Conservation (phyloP, 2,329 filamentous ascomycete genomes). For the Monascus ruber region DNA sequence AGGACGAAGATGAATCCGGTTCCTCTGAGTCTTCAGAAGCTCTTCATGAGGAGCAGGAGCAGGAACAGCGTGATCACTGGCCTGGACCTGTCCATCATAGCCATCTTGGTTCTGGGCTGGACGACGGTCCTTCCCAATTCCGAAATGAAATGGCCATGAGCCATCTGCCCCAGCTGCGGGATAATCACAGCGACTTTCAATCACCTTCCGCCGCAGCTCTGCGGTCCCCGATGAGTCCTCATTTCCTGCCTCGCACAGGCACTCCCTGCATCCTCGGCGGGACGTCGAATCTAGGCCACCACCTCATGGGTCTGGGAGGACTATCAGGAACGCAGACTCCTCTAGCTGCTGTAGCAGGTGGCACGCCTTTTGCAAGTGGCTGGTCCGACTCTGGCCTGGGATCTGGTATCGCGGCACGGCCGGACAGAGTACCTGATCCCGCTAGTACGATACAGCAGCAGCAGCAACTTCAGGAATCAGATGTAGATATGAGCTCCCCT, state of each 20-base stretch:
- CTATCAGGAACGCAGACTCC: conserved; percentile 39
- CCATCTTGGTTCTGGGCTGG: background rate
- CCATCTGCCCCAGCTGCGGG: conserved; percentile 15
- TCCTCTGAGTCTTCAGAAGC: conserved; percentile 27
- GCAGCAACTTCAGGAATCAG: conserved; percentile 19
- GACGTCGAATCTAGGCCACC: conserved; percentile 39
- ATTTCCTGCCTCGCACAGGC: conserved; percentile 33
- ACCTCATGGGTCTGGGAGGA: conserved; percentile 37
- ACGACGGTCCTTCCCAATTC: conserved; percentile 9
- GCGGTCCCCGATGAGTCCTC: conserved; percentile 26
- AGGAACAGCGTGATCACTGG: background rate
- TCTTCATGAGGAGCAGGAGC: background rate
- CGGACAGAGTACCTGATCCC: background rate
- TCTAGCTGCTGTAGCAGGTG: conserved; percentile 35
- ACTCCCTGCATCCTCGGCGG: conserved; percentile 39
- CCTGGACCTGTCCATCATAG: background rate
- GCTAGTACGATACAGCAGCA: conserved; percentile 2
- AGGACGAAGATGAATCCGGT: conserved; percentile 46
- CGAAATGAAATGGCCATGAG: conserved; percentile 20
- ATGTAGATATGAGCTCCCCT: conserved; percentile 25
- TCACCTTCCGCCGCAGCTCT: conserved; percentile 14
- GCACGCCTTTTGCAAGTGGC: conserved; percentile 27
- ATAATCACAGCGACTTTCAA: conserved; percentile 16
- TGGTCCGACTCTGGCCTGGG: conserved; percentile 23
- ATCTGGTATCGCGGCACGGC: conserved; percentile 5